Evolutionary conservation across 768 basidiomycete genomes (phyloP).

Genomic region (Auricularia sp.): DNA sequence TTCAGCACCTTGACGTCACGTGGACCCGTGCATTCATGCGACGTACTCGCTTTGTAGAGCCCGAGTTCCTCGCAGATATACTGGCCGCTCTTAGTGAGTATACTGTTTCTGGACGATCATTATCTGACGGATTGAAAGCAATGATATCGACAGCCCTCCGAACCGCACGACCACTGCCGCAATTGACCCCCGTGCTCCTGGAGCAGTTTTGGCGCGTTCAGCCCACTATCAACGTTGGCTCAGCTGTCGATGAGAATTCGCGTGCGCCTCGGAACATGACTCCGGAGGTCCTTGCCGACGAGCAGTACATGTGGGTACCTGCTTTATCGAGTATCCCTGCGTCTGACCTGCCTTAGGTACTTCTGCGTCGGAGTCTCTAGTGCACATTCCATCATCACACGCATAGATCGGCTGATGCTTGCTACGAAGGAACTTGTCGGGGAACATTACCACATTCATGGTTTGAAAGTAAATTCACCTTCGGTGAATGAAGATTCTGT

Average conservation of each 20-base stretch:
- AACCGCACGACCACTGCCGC: slow-evolving; percentile 66
- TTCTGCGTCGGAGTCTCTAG: slow-evolving; percentile 70
- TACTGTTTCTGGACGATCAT: too few relatives aligned
- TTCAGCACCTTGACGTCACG: slow-evolving; percentile 60
- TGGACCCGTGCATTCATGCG: slow-evolving; percentile 73
- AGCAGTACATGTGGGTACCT: slow-evolving; percentile 61
- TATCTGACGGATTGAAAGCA: slow-evolving; percentile 26
- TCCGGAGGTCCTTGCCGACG: slow-evolving; percentile 60
- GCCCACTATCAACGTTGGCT: slow-evolving; percentile 58
- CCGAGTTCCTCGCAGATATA: slow-evolving; percentile 76
- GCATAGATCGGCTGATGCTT: slow-evolving; percentile 69
- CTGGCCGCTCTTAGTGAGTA: slow-evolving; percentile 67
- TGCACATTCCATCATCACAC: slow-evolving; percentile 55
- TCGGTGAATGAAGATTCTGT: too few relatives aligned
- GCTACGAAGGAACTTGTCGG: slow-evolving; percentile 81
- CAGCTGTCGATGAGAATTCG: slow-evolving; percentile 66
- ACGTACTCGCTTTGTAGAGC: slow-evolving; percentile 67
- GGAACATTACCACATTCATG: slow-evolving; percentile 79
- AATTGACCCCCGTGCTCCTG: slow-evolving; percentile 72
- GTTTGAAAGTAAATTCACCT: slow-evolving; percentile 15
- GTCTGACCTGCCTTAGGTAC: slow-evolving; percentile 27
- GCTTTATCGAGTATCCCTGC: too few relatives aligned
- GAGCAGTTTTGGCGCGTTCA: slow-evolving; percentile 36
- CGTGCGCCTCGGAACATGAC: slow-evolving; percentile 64
- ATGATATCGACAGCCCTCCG: slow-evolving; percentile 71